phyloP scores from a whole-genome alignment of 768 basidiomycete species.

The Rhizopogon vulgaris region DNA sequence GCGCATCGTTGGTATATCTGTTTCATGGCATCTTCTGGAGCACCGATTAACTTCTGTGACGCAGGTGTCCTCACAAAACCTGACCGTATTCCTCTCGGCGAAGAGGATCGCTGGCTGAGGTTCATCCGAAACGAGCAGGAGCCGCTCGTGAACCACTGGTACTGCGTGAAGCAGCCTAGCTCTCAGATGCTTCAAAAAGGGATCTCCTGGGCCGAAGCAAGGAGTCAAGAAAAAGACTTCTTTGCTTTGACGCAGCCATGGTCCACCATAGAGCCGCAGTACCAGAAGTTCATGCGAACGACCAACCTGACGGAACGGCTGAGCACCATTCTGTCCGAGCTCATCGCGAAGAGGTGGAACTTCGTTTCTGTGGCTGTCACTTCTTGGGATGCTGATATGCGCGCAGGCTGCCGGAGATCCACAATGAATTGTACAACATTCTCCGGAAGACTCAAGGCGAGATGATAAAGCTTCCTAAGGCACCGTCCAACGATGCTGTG shows the following conservation, averaged over 20 bases:
- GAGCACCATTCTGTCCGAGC: constrained; percentile 53
- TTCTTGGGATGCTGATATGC: neutral
- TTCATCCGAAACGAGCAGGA: constrained; percentile 50
- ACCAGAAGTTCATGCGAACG: constrained; percentile 52
- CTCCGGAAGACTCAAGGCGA: constrained; percentile 33
- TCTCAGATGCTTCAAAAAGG: constrained; percentile 16
- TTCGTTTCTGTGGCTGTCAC: neutral
- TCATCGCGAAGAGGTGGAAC: constrained; percentile 54
- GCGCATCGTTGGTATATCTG: constrained; percentile 58
- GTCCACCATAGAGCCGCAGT: constrained; percentile 44
- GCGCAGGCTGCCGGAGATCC: constrained; percentile 55
- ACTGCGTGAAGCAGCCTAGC: constrained; percentile 36
- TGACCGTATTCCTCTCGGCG: constrained; percentile 41
- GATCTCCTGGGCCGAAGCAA: constrained; percentile 52
- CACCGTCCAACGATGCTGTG: constrained; percentile 50
- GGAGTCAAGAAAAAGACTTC: constrained; percentile 48
- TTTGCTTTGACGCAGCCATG: constrained; percentile 51
- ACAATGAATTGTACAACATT: constrained; percentile 46
- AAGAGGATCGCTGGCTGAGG: constrained; percentile 40
- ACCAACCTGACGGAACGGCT: constrained; percentile 48
- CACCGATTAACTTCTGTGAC: constrained; percentile 7
- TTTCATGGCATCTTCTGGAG: constrained; percentile 46
- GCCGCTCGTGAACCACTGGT: constrained; percentile 25
- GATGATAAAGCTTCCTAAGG: constrained; percentile 34
- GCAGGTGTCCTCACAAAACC: constrained; percentile 72